Base-by-base conservation (phyloP, 192 early-diverging fungal genomes). In the Coemansia sp. region DNA sequence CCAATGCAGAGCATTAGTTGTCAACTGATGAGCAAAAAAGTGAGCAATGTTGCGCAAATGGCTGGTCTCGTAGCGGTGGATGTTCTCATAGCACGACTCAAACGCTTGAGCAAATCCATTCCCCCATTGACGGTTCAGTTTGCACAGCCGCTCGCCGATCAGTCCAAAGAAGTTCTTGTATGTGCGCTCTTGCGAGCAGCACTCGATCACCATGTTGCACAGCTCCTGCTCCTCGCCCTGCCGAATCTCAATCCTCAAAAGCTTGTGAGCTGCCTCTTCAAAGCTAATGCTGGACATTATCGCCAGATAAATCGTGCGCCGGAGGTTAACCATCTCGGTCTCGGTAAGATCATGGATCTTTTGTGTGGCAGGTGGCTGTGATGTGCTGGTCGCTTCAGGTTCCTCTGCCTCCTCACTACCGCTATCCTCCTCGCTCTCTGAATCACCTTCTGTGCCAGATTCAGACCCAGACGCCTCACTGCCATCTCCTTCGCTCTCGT, bases 171-270 rank as follows among this genome's bases (percentile, higher is more conserved):
- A 95, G 58, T 85, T 92, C 62, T 94, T 88, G 73, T 95, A 98
- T 6, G 95, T 97, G 12, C 93, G 85, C 69, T 97, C 95, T 71
- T 98, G 94, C 5, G 90, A 87, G 71, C 95, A 97, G 85, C 94
- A 95, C 69, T 98, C 96, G 54, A 97, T 92, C 50, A 98, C 86
- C 96, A 98, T 98, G 67, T 95, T 94, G 71, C 87, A 88, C 32
- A 98, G 77, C 75, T 97, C 96, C 38, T 92, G 84, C 84, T 96
- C 90, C 65, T 95, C 90, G 45, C 91, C 94, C 49, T 86, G 85
- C 52, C 86, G 86, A 39, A 97, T 86, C 49, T 89, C 78, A 37
- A 98, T 82, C 66, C 92, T 87, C 82, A 98, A 85, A 49, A 97
- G 84, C 76, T 98, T 98, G 83, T 98, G 96, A 49, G 90, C 89